These are phyloP conservation scores for Lipomyces mesembrius DNA, from an alignment of 805 yeast genomes.

Conservation along the genomic window DNA sequence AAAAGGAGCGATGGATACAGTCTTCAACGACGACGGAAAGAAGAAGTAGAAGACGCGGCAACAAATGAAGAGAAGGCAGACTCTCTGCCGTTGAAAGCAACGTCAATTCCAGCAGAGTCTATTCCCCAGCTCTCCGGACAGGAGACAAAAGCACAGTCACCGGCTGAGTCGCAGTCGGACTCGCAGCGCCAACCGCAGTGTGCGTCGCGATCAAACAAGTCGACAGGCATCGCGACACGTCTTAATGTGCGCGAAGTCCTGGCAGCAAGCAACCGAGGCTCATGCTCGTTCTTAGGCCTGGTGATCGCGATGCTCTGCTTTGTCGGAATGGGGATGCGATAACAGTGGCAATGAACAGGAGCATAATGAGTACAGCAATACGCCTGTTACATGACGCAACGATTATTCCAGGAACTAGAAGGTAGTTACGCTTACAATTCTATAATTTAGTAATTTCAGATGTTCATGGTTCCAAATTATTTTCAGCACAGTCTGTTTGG, in stretches of 20 bases:
- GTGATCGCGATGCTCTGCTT: conserved; percentile 35
- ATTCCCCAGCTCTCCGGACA: background rate
- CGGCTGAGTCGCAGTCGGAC: background rate
- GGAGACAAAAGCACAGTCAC: background rate
- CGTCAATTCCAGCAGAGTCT: background rate
- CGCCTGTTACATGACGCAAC: background rate
- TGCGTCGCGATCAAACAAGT: conserved; percentile 4
- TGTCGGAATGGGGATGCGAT: conserved; percentile 34
- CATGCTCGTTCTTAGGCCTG: conserved; percentile 29
- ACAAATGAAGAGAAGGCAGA: background rate
- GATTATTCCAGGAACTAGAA: background rate
- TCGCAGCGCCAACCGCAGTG: background rate
- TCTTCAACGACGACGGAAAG: background rate
- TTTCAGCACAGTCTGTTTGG: too few species aligned
- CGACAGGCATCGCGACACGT: conserved; percentile 26
- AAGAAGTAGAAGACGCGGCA: background rate
- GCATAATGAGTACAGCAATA: background rate
- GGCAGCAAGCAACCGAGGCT: conserved; percentile 12
- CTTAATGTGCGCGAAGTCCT: conserved; percentile 29
- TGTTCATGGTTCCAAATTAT: too few species aligned
- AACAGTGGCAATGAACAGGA: background rate
- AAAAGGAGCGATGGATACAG: background rate
- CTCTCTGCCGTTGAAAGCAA: background rate
- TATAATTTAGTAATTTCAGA: too few species aligned
- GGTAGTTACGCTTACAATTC: too few species aligned